Conservation (phyloP, 1,284 basidiomycete genomes). For the Meira miltonrushii region DNA sequence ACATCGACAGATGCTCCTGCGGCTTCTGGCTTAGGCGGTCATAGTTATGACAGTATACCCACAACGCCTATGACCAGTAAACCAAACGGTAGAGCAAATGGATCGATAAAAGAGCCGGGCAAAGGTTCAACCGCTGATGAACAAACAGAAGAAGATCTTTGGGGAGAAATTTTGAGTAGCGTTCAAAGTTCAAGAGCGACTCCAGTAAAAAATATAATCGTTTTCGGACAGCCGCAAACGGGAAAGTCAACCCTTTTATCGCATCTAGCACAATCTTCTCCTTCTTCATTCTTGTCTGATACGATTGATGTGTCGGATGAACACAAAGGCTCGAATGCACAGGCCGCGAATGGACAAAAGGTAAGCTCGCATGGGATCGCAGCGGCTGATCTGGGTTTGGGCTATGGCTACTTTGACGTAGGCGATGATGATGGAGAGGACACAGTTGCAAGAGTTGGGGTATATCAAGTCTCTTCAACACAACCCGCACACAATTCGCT, state of each 20-base stretch:
- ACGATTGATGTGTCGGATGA: not conserved
- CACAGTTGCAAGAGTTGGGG: slow-evolving; percentile 59
- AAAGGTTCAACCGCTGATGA: not conserved
- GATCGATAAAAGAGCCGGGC: too few species aligned
- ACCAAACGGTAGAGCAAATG: too few species aligned
- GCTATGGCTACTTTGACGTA: slow-evolving; percentile 44
- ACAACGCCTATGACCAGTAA: too few species aligned
- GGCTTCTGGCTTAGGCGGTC: too few species aligned
- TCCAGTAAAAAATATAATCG: slow-evolving; percentile 74
- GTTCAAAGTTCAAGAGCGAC: slow-evolving; percentile 78
- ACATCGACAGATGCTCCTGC: too few species aligned
- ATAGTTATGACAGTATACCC: too few species aligned
- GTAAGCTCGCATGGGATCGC: not conserved
- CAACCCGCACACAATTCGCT: slow-evolving; percentile 67
- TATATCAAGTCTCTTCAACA: slow-evolving; percentile 81
- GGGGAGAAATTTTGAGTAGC: slow-evolving; percentile 83
- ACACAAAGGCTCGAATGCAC: not conserved
- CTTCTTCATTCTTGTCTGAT: too few species aligned
- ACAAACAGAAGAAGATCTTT: slow-evolving; percentile 60
- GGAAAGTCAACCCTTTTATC: too few species aligned
- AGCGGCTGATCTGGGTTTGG: slow-evolving; percentile 27
- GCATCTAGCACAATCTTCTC: too few species aligned
- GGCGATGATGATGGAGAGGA: slow-evolving; percentile 42
- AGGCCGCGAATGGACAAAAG: not conserved
- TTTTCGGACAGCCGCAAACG: slow-evolving; percentile 57